These are phyloP conservation scores for Uronychia setigera DNA, from an alignment of 73 alveolate species.

Conservation along the genomic window DNA sequence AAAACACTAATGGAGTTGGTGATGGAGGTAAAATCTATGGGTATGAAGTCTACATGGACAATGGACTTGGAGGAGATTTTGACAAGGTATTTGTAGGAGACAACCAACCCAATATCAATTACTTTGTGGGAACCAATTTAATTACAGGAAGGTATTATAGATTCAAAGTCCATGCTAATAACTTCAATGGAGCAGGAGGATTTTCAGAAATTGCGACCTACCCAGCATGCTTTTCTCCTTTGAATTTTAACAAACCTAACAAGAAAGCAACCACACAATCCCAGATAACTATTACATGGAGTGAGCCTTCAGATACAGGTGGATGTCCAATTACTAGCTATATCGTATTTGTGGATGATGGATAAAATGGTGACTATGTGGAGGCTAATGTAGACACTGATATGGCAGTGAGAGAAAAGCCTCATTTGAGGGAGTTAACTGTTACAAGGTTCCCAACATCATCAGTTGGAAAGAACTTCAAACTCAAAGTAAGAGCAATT, in stretches of 20 bases:
- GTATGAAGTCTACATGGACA: conserved; percentile 40
- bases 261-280: conserved; percentile 18
- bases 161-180: conserved; percentile 37
- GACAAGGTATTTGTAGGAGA: conserved; percentile 29
- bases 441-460: conserved; percentile 37
- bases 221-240: conserved; percentile 36
- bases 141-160: conserved; percentile 15
- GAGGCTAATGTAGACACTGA: conserved; percentile 64
- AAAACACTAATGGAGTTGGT: conserved; percentile 31
- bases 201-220: conserved; percentile 21
- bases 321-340: conserved; percentile 68
- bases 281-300: conserved; percentile 65
- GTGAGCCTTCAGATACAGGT: conserved; percentile 65
- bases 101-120: conserved; percentile 16
- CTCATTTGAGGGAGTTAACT: conserved; percentile 18
- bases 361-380: conserved; percentile 61
- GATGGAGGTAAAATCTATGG: conserved; percentile 54
- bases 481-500: conserved; percentile 21
- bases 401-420: conserved; percentile 38
- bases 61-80: conserved; percentile 37
- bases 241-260: conserved; percentile 31
- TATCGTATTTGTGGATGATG: conserved; percentile 72
- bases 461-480: conserved; percentile 15
- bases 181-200: conserved; percentile 58
- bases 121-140: conserved; percentile 18